phyloP scores from a whole-genome alignment of 2,329 filamentous ascomycete species.

The Podosphaera fusca region DNA sequence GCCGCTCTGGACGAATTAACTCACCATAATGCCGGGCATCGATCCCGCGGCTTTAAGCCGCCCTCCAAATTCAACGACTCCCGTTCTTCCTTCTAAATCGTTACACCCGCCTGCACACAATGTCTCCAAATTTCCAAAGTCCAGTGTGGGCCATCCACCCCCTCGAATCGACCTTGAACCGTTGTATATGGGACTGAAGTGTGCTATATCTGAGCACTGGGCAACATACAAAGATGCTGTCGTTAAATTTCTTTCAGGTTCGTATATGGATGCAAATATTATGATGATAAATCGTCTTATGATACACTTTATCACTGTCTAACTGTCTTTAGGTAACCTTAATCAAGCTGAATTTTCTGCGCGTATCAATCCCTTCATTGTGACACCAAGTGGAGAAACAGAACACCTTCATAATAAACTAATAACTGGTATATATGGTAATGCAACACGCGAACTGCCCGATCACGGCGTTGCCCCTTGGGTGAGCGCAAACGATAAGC shows the following conservation, averaged over 20 bases:
- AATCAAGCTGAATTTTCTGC: constrained; percentile 38
- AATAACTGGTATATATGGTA: constrained; percentile 41
- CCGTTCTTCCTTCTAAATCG: constrained; percentile 32
- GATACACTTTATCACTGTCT: not conserved
- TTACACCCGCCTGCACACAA: constrained; percentile 28
- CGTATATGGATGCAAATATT: constrained; percentile 6
- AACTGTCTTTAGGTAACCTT: constrained; percentile 26
- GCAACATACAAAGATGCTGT: constrained; percentile 37
- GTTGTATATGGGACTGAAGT: constrained; percentile 37
- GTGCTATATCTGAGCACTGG: constrained; percentile 40
- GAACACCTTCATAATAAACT: constrained; percentile 46
- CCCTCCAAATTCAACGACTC: constrained; percentile 33
- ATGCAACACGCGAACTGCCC: constrained; percentile 46
- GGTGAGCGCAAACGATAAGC: constrained; percentile 51
- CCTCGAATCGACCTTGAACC: constrained; percentile 45
- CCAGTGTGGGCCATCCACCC: constrained; percentile 39
- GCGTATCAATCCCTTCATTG: constrained; percentile 35
- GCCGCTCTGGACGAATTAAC: constrained; percentile 12
- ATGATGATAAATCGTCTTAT: too few species aligned
- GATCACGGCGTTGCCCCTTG: constrained; percentile 44
- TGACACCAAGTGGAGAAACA: constrained; percentile 27
- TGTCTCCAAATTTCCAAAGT: constrained; percentile 26
- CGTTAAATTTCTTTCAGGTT: constrained; percentile 40
- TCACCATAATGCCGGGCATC: constrained; percentile 37
- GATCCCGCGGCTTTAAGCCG: constrained; percentile 46